phyloP scores from a whole-genome alignment of 2,329 filamentous ascomycete species.

The Delphinella strobiligena region DNA sequence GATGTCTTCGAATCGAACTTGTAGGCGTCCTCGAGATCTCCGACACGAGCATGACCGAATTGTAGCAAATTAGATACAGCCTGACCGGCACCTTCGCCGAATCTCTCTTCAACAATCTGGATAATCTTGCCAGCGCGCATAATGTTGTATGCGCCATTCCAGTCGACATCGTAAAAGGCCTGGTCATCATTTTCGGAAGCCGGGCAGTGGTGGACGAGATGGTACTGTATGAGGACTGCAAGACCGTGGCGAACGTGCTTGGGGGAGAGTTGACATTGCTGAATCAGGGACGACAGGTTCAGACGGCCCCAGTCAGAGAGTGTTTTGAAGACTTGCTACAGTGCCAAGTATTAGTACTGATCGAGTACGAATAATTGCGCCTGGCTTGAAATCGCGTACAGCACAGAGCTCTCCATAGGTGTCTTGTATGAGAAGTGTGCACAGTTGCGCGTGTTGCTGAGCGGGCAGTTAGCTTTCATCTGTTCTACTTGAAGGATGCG shows the following conservation, averaged over 20 bases:
- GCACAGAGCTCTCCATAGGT: constrained; percentile 84
- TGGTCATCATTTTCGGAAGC: constrained; percentile 42
- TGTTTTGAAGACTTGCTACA: constrained; percentile 69
- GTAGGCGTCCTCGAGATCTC: constrained; percentile 57
- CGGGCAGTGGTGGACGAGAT: constrained; percentile 42
- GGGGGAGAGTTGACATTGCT: constrained; percentile 60
- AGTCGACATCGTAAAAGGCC: constrained; percentile 76
- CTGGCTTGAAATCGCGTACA: constrained; percentile 49
- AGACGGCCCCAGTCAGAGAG: constrained; percentile 72
- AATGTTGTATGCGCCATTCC: constrained; percentile 67
- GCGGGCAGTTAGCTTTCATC: constrained; percentile 11
- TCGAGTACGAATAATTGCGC: neutral
- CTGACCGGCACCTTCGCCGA: constrained; percentile 61
- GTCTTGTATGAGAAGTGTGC: constrained; percentile 77
- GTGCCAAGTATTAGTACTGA: neutral
- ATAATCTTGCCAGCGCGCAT: constrained; percentile 72
- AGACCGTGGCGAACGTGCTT: constrained; percentile 71
- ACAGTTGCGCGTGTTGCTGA: constrained; percentile 79
- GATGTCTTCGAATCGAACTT: constrained; percentile 25
- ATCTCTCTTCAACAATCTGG: constrained; percentile 58
- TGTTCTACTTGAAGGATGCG: neutral
- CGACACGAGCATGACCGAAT: constrained; percentile 64
- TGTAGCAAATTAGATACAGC: constrained; percentile 64
- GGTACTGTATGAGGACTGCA: constrained; percentile 76
- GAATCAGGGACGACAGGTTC: constrained; percentile 54